Percentiles rank a stretch among this genome's conserved stretches.
phyloP scores from a whole-genome alignment of 225 moss, liverwort and hornwort species.

The Physcomitrellopsis africana region DNA sequence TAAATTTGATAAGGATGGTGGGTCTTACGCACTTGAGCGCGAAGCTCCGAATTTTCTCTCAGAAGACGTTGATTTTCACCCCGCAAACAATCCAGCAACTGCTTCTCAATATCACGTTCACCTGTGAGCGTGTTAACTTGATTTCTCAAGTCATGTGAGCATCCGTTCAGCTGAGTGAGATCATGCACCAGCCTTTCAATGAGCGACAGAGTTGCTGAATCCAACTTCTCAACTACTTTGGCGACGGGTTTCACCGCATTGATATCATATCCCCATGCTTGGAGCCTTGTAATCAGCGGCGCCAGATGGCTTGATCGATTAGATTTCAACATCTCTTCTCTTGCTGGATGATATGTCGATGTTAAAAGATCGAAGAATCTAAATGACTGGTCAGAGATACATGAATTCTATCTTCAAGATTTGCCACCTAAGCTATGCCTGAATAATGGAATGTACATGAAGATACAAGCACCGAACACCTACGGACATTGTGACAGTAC shows the following conservation, averaged over 20 bases:
- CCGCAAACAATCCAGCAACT: constrained; percentile 51
- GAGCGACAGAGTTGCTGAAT: constrained; percentile 57
- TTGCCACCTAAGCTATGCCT: constrained; percentile 12
- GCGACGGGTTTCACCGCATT: constrained; percentile 55
- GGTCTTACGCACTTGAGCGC: constrained; percentile 49
- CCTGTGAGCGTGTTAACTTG: constrained; percentile 54
- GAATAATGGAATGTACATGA: background rate
- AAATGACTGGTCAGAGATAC: constrained; percentile 14
- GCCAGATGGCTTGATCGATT: constrained; percentile 49
- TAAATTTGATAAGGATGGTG: constrained; percentile 3
- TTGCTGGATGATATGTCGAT: constrained; percentile 6
- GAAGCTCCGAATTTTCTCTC: constrained; percentile 54
- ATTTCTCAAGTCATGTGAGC: constrained; percentile 55
- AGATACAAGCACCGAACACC: constrained; percentile 4
- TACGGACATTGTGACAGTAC: background rate
- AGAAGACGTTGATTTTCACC: constrained; percentile 60
- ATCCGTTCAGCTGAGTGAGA: constrained; percentile 64
- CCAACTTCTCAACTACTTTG: constrained; percentile 61
- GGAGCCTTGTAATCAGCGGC: constrained; percentile 64
- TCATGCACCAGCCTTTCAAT: constrained; percentile 73
- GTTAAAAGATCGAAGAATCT: constrained; percentile 9
- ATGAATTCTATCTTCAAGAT: constrained; percentile 15
- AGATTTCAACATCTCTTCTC: constrained; percentile 57
- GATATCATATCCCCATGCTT: constrained; percentile 80
- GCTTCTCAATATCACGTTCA: constrained; percentile 56